Evolutionary conservation across 345 rosid species (phyloP).

Genomic region (Citrus maxima): DNA sequence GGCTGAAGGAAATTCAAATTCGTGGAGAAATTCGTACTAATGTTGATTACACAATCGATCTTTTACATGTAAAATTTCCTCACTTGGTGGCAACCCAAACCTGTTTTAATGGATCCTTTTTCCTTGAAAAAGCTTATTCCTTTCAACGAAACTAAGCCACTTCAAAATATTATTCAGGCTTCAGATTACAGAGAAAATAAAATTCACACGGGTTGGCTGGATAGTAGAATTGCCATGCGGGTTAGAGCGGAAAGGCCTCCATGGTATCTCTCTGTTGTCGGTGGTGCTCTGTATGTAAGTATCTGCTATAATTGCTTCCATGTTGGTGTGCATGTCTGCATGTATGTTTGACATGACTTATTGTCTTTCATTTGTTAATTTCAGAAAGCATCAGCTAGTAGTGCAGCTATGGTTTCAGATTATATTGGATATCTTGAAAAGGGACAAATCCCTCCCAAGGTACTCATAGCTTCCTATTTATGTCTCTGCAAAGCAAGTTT

Average conservation of each 20-base stretch:
- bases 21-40: conserved; percentile 98
- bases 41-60: conserved; percentile 96
- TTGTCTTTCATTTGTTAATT: conserved; percentile 18
- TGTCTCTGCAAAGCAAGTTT: conserved; percentile 5
- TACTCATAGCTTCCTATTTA: conserved; percentile 19
- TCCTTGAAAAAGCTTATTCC: background rate
- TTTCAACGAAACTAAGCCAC: conserved; percentile 16
- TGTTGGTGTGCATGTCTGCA: background rate
- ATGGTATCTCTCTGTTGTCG: conserved; percentile 99
- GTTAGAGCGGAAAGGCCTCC: conserved; percentile 99
- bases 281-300: conserved; percentile 95
- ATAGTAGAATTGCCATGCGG: conserved; percentile 99
- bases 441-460: conserved; percentile 99
- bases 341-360: background rate
- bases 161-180: conserved; percentile 53
- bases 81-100: conserved; percentile 13
- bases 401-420: conserved; percentile 97
- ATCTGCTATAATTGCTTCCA: background rate
- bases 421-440: conserved; percentile 96
- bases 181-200: conserved; percentile 92
- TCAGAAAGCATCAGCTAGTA: conserved; percentile 96
- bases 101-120: background rate
- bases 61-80: conserved; percentile 70
- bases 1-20: conserved; percentile 97
- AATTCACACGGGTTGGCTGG: conserved; percentile 99